Conservation (phyloP, 352 stramenopile genomes). For the Saprolegnia diclina region DNA sequence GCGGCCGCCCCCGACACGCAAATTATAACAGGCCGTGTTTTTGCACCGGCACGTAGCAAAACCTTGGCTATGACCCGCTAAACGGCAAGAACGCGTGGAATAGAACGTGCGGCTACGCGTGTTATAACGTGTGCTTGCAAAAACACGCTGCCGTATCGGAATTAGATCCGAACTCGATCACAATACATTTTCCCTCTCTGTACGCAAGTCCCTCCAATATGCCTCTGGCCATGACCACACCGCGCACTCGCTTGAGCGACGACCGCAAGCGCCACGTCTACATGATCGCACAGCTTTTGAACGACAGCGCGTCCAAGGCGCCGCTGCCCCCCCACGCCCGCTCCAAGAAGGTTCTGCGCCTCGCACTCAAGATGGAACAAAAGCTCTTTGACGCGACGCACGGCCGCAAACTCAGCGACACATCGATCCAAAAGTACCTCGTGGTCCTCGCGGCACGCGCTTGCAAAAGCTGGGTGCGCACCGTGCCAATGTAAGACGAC, state of each 20-base stretch:
- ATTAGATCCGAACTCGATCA: background rate
- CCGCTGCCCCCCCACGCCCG: background rate
- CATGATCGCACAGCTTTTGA: constrained; percentile 1
- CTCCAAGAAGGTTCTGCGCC: background rate
- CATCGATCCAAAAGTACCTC: constrained; percentile 3
- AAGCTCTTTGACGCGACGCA: constrained; percentile 11
- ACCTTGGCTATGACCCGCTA: background rate
- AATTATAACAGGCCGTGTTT: background rate
- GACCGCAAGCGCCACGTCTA: constrained; percentile 11
- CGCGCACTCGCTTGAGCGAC: background rate
- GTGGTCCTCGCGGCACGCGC: background rate
- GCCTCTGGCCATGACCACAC: background rate
- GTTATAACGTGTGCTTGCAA: background rate
- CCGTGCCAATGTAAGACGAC: background rate
- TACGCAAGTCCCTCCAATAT: background rate
- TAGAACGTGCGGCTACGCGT: background rate
- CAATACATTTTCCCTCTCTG: background rate
- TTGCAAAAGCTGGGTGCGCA: background rate
- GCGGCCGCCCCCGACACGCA: background rate
- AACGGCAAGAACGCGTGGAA: background rate
- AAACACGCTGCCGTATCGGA: background rate
- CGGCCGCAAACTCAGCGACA: constrained; percentile 5
- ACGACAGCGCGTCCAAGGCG: constrained; percentile 11
- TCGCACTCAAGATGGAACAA: constrained; percentile 15
- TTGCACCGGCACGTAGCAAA: background rate